These are phyloP conservation scores for Agroathelia rolfsii DNA, from an alignment of 1,284 basidiomycete species.

Conservation along the genomic window DNA sequence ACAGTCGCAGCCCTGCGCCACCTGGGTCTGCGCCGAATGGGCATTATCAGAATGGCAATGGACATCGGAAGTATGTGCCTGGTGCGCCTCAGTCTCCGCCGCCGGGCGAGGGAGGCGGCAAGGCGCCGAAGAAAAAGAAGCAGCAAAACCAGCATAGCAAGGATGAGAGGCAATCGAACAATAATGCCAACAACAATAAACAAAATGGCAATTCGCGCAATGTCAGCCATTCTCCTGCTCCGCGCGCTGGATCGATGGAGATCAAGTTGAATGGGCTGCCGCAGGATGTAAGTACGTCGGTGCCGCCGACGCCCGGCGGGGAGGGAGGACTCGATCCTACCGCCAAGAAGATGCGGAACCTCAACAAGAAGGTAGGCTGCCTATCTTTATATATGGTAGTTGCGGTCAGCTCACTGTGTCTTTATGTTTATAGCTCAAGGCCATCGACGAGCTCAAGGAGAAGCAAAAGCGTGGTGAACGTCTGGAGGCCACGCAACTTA, in stretches of 20 bases:
- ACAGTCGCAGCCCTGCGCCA: conserved; percentile 50
- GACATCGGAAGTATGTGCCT: conserved; percentile 43
- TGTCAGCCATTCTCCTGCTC: conserved; percentile 13
- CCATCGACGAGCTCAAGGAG: conserved; percentile 91
- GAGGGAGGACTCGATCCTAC: conserved; percentile 64
- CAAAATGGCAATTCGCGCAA: conserved; percentile 5
- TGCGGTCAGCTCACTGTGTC: conserved; percentile 7
- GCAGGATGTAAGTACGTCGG: conserved; percentile 22
- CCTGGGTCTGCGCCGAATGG: conserved; percentile 31
- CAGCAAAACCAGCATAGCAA: conserved; percentile 39
- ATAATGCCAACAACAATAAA: conserved; percentile 16
- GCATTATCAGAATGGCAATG: conserved; percentile 17
- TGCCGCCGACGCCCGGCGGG: conserved; percentile 47
- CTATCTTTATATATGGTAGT: conserved; percentile 6
- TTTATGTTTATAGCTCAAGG: conserved; percentile 61
- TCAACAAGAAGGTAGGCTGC: conserved; percentile 81
- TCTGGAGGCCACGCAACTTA: conserved; percentile 86
- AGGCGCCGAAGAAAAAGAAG: conserved; percentile 48
- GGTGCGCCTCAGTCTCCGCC: conserved; percentile 49
- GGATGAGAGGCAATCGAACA: conserved; percentile 7
- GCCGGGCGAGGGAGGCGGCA: conserved; percentile 32
- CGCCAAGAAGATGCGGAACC: conserved; percentile 86
- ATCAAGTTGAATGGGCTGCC: conserved; percentile 18
- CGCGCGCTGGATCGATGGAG: conserved; percentile 13
- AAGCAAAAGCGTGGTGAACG: conserved; percentile 80